Base-by-base conservation (phyloP, 306 rosid genomes). In the Fagus sylvatica region DNA sequence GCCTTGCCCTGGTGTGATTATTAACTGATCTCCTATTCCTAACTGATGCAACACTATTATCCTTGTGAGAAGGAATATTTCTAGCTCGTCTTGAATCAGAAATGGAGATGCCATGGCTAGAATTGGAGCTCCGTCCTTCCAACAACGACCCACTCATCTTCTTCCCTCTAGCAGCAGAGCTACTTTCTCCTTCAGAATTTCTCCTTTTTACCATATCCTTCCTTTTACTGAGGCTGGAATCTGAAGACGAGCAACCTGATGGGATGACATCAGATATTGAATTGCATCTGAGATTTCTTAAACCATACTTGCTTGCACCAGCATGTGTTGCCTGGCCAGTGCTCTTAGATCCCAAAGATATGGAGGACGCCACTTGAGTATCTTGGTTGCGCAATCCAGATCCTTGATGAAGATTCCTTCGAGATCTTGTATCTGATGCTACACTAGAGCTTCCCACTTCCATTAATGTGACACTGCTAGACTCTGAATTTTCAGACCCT, bases 151-250 rank as follows among this genome's bases (percentile, higher is more conserved):
- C 97, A 40, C 79, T 86, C 37, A 86, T 90, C 84, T 87, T 96
- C 89, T 93, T 96, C 76, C 96, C 97, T 85, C 80, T 85, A 55
- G 88, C 68, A 80, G 78, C 37, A 40, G 96, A 93, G 77, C 97
- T 96, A 74, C 90, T 85, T 85, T 96, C 99, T 77, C 97, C 98
- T 82, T 91, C 96, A 72, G 85, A 86, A 62, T 78, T 79, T 84
- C 90, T 88, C 80, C 79, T 91, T 86, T 87, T 91, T 7, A 87
- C 74, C 22, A 78, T 67, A 62, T 96, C 92, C 69, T 85, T 91
- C 84, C 83, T 89, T 85, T 73, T 86, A 82, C 59, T 82, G 33
- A 73, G 60, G 66, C 77, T 86, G 73, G 84, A 81, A 76, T 93
- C 93, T 53, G 89, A 83, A 55, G 89, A 79, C 6, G 94, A 78